These are phyloP conservation scores for Cladosporium sp. DNA, from an alignment of 2,329 filamentous ascomycete genomes.

Conservation along the genomic window DNA sequence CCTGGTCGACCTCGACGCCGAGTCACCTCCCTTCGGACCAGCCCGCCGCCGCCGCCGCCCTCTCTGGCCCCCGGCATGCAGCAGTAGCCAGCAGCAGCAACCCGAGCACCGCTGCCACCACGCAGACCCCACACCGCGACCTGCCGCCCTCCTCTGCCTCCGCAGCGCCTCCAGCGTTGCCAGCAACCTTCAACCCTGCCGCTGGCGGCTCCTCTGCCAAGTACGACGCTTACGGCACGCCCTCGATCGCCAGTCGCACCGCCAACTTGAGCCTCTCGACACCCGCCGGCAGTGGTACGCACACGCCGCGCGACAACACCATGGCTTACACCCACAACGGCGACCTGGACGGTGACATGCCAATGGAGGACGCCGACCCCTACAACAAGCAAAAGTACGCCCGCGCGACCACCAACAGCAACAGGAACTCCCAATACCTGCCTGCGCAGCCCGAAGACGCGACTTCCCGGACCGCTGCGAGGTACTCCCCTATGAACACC, in stretches of 20 bases:
- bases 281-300: slow-evolving; percentile 20
- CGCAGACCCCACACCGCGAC: slow-evolving; percentile 19
- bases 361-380: slow-evolving; percentile 86
- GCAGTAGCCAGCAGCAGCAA: slow-evolving; percentile 14
- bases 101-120: not conserved
- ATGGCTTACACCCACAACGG: slow-evolving; percentile 41
- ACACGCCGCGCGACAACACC: slow-evolving; percentile 20
- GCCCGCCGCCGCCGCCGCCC: not conserved
- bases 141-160: slow-evolving; percentile 1
- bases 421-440: slow-evolving; percentile 72
- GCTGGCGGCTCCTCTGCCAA: slow-evolving; percentile 12
- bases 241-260: slow-evolving; percentile 40
- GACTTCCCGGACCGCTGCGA: slow-evolving; percentile 79
- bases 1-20: slow-evolving; percentile 18
- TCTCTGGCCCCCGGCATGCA: slow-evolving; percentile 6
- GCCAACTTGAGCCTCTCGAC: slow-evolving; percentile 42
- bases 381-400: slow-evolving; percentile 87
- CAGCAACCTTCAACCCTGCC: slow-evolving; percentile 4
- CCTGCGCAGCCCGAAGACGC: slow-evolving; percentile 48
- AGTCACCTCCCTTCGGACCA: slow-evolving; percentile 16
- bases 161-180: slow-evolving; percentile 7
- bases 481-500: slow-evolving; percentile 96
- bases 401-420: slow-evolving; percentile 61
- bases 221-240: slow-evolving; percentile 28
- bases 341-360: slow-evolving; percentile 48